Base-by-base conservation (phyloP, 805 yeast species). In the Sugiyamaella floridensis region DNA sequence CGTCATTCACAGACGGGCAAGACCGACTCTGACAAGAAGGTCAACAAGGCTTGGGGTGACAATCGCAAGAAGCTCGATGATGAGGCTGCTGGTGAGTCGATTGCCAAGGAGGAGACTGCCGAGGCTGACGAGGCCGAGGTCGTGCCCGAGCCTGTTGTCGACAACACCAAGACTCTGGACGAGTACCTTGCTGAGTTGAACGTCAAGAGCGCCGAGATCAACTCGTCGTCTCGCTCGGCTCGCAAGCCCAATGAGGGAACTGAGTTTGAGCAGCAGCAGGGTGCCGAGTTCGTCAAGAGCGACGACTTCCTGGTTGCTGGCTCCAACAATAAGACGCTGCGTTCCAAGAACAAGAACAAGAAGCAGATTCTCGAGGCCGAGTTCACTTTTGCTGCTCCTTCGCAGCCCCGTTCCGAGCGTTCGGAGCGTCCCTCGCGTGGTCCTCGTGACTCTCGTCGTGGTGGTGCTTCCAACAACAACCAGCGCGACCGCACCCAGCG, bases 21-120 rank as follows among this genome's bases (percentile, higher is more conserved):
- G 79, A 71, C 81, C 66, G 97, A 89, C 77, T 77, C 96, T 63
- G 80, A 78, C 63, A 90, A 89, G 84, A 83, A 85, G 73, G 79
- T 85, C 67, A 80, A 78, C 71, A 84, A 83, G 74, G 90, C 89
- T 61, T 88, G 96, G 92, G 95, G 96, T 69, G 88, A 83, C 68
- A 81, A 84, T 72, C 75, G 76, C 66, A 77, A 76, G 69, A 87
- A 83, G 77, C 85, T 75, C 61, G 86, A 80, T 62, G 76, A 76
- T 67, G 72, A 66, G 47, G 76, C 71, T 52, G 80, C 74, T 56
- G 80, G 68, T 55, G 81, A 73, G 62, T 69, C 68, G 55, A 57
- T 68, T 48, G 72, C 72, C 54, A 59, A 58, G 54, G 71, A 65
- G 57, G 75, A 68, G 50, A 71, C 62, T 48, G 65, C 56, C 48